phyloP scores from a whole-genome alignment of 306 rosid genomes.

The Elaeagnus macrophylla region DNA sequence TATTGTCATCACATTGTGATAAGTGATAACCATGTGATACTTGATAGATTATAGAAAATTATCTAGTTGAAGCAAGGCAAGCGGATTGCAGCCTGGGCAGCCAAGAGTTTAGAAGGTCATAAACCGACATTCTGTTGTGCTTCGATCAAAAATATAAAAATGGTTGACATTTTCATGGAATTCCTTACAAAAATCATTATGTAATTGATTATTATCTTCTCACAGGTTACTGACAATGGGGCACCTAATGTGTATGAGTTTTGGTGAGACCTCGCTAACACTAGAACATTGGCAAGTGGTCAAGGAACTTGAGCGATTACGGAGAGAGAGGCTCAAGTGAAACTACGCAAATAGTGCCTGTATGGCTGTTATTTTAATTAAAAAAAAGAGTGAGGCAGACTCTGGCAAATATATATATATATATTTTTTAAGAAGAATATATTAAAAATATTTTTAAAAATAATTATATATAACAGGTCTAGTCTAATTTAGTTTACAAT shows the following conservation, averaged over 20 bases:
- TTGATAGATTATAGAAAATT: slow-evolving; percentile 69
- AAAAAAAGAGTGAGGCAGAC: too few relatives aligned
- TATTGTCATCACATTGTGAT: too few relatives aligned
- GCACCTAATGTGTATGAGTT: slow-evolving; percentile 61
- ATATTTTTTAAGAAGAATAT: too few relatives aligned
- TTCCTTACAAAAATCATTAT: neutral
- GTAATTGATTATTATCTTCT: slow-evolving; percentile 1
- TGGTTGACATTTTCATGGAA: neutral
- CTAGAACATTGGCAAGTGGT: slow-evolving; percentile 84
- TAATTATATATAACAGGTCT: too few relatives aligned
- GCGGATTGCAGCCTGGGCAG: slow-evolving; percentile 50
- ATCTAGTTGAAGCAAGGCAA: slow-evolving; percentile 68
- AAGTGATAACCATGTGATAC: slow-evolving; percentile 6
- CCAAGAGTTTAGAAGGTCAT: slow-evolving; percentile 75
- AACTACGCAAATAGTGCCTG: neutral
- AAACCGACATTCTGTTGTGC: neutral
- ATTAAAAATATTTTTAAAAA: too few relatives aligned
- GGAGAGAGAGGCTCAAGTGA: slow-evolving; percentile 64
- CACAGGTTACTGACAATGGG: slow-evolving; percentile 83
- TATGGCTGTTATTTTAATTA: neutral
- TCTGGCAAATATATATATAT: too few relatives aligned
- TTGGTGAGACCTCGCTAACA: slow-evolving; percentile 62
- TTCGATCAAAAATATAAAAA: neutral
- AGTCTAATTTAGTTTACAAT: too few relatives aligned
- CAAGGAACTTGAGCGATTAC: slow-evolving; percentile 70